phyloP scores from a whole-genome alignment of 306 rosid genomes.

The Fragaria nilgerrensis region DNA sequence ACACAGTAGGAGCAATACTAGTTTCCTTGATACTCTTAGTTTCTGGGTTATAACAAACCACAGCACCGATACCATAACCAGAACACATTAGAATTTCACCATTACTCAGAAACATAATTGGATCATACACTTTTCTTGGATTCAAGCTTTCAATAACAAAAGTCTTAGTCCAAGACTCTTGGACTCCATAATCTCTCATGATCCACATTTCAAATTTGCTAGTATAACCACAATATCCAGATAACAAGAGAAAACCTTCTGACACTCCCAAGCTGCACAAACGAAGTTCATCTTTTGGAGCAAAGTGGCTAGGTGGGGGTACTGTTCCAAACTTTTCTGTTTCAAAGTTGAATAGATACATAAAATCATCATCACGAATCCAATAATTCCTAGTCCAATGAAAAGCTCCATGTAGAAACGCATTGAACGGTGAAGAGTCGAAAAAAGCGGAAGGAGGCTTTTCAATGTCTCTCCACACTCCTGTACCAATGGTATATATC shows the following conservation, averaged over 20 bases:
- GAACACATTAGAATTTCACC: constrained; percentile 4
- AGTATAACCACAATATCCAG: background rate
- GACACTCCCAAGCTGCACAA: constrained; percentile 4
- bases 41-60: background rate
- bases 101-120: constrained; percentile 10
- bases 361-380: background rate
- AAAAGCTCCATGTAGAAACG: constrained; percentile 12
- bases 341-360: background rate
- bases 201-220: constrained; percentile 9
- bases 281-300: background rate
- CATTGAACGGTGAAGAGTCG: background rate
- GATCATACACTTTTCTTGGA: background rate
- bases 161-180: constrained; percentile 11
- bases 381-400: background rate
- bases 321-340: background rate
- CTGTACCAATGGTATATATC: background rate
- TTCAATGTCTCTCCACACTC: constrained; percentile 13
- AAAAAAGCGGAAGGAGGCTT: background rate
- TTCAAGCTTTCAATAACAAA: background rate
- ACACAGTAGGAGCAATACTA: background rate
- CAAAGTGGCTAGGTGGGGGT: background rate
- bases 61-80: background rate
- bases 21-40: background rate
- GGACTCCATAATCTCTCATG: constrained; percentile 19
- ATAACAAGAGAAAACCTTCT: background rate